Base-by-base conservation (phyloP, 768 basidiomycete genomes). In the Russula compacta region DNA sequence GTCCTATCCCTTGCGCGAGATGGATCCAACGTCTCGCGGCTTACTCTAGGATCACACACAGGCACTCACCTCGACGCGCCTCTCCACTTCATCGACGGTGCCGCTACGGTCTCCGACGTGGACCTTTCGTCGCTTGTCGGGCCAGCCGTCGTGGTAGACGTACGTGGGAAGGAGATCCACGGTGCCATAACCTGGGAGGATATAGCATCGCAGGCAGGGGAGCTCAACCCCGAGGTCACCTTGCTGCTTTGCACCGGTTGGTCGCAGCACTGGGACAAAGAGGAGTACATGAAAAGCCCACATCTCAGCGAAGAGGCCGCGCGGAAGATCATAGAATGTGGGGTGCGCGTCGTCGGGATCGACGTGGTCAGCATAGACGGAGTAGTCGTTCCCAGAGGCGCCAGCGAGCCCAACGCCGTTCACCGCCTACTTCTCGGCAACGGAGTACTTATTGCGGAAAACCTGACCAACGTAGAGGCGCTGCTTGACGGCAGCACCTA, bases 31-130 rank as follows among this genome's bases (percentile, higher is more conserved):
- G 79, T 86, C 12, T 78, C 78, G 62, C 67, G 74, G 0, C 71
- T 91, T 52, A 73, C 79, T 32, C 67, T 89, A 21, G 80, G 84
- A 4, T 82, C 87, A 1, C 89, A 90, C 68, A 84, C 84, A 1
- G 89, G 88, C 49, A 90, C 89, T 2, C 89, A 91, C 73, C 77
- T 90, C 70, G 89, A 91, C 66, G 85, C 87, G 1, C 89, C 89
- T 0, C 82, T 79, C 53, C 89, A 91, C 67, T 89, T 88, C 73
- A 72, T 85, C 71, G 71, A 73, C 4, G 74, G 78, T 33, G 86
- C 84, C 5, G 72, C 72, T 47, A 80, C 81, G 9, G 75, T 89
- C 49, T 81, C 84, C 64, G 75, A 83, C 53, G 75, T 89, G 50
- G 77, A 81, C 10, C 76, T 87, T 8, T 67, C 73, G 0, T 72